Percentiles rank a stretch among this genome's conserved stretches.
Evolutionary conservation across 371 early-diverging fungal genomes (phyloP).

Genomic region (Circinella umbellata): DNA sequence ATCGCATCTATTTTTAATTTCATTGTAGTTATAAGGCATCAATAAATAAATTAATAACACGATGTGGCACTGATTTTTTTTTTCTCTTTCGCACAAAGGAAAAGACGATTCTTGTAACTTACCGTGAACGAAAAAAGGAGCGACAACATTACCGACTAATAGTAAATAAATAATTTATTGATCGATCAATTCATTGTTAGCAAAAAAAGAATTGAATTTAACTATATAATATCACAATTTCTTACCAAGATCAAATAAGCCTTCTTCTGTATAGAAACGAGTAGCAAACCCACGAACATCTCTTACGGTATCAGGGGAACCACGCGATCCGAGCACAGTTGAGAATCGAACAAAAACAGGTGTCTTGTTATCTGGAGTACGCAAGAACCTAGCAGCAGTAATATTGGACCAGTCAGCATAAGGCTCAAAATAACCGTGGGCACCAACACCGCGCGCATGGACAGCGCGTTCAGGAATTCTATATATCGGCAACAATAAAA

Average conservation of each 20-base stretch:
- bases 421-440: conserved; percentile 59
- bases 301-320: conserved; percentile 60
- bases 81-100: background rate
- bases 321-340: conserved; percentile 57
- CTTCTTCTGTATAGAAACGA: conserved; percentile 68
- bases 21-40: no score
- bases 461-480: conserved; percentile 62
- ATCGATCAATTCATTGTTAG: background rate
- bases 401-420: conserved; percentile 46
- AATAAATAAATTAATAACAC: no score
- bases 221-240: background rate
- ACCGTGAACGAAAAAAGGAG: conserved; percentile 51
- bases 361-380: conserved; percentile 45
- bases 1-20: conserved; percentile 39
- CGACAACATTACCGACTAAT: conserved; percentile 52
- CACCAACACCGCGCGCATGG: conserved; percentile 60
- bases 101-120: background rate
- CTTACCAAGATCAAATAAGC: conserved; percentile 49
- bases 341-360: conserved; percentile 65
- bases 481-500: background rate
- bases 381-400: conserved; percentile 53
- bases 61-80: background rate
- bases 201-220: background rate
- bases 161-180: background rate
- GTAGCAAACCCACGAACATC: conserved; percentile 66